Base-by-base conservation (phyloP, 768 basidiomycete species). In the Tephrocybe sp. region DNA sequence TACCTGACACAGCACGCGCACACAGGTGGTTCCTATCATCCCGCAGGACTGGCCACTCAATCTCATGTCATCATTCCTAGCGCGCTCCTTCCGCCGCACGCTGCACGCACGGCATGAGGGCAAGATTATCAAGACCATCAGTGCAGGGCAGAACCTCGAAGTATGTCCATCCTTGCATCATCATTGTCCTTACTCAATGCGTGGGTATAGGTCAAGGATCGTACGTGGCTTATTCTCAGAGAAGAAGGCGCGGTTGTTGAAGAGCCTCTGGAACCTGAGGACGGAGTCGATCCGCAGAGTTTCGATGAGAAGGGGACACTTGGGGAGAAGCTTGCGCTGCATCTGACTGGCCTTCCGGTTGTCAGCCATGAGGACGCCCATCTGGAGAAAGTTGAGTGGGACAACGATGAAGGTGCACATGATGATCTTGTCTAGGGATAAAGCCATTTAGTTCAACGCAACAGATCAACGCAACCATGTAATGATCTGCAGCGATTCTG, bases 41-140 rank as follows among this genome's bases (percentile, higher is more conserved):
- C 93, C 93, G 3, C 64, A 80, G 45, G 73, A 80, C 23, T 96
- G 93, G 93, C 81, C 92, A 1, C 69, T 95, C 12, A 73, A 77
- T 17, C 68, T 79, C 9, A 74, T 95, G 52, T 83, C 90, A 0
- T 81, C 85, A 3, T 94, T 96, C 73, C 73, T 96, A 23, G 70
- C 83, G 3, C 85, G 90, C 14, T 90, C 91, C 3, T 80, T 93
- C 52, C 80, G 91, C 20, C 77, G 89, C 56, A 81, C 84, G 8
- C 68, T 92, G 20, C 93, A 96, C 61, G 70, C 76, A 11, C 68
- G 72, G 18, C 83, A 86, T 40, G 88, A 93, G 65, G 82, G 81
- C 5, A 77, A 82, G 62, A 86, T 96, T 45, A 66, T 94, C 50
- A 95, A 90, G 66, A 82, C 83, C 15, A 76, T 96, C 50, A 81